A percentile compares a stretch with the other conserved stretches of the same genome.
Evolutionary conservation across 371 early-diverging fungal species (phyloP).

Genomic region (Rhizomucor miehei): DNA sequence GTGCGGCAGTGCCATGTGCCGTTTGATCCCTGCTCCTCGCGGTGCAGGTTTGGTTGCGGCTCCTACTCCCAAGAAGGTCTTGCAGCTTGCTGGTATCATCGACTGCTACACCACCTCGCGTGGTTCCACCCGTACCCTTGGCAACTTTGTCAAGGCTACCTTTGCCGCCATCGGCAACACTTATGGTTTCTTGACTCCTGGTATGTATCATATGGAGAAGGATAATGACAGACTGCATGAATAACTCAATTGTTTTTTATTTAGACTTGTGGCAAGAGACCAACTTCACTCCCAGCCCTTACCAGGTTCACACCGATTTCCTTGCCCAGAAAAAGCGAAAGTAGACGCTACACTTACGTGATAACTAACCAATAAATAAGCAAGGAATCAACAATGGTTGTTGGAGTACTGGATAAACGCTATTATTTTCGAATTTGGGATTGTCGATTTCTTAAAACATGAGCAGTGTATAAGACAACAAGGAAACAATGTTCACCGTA

Average conservation of each 20-base stretch:
- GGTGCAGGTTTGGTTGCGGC: conserved; percentile 99
- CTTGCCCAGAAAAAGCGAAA: conserved; percentile 65
- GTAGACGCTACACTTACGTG: conserved; percentile 17
- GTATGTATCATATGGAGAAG: conserved; percentile 5
- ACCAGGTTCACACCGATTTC: conserved; percentile 93
- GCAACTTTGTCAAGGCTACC: conserved; percentile 99
- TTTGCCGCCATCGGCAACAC: conserved; percentile 98
- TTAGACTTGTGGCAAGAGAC: conserved; percentile 92
- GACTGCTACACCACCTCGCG: conserved; percentile 98
- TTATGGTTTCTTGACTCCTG: conserved; percentile 96
- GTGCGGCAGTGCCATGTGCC: conserved; percentile 96
- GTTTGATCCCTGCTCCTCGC: conserved; percentile 85
- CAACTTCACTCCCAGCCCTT: conserved; percentile 85
- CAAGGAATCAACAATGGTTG: too few relatives aligned
- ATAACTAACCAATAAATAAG: too few relatives aligned
- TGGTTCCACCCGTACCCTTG: conserved; percentile 89
- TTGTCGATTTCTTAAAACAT: too few relatives aligned
- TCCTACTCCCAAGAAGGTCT: conserved; percentile 96
- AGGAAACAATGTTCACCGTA: too few relatives aligned
- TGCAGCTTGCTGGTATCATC: conserved; percentile 97
- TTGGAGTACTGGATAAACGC: too few relatives aligned
- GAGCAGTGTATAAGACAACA: too few relatives aligned
- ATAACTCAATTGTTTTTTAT: neutral
- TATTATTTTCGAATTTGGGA: too few relatives aligned
- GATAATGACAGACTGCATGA: neutral